Evolutionary conservation across 2,329 filamentous ascomycete species (phyloP).

Genomic region (Sclerotinia nivalis): DNA sequence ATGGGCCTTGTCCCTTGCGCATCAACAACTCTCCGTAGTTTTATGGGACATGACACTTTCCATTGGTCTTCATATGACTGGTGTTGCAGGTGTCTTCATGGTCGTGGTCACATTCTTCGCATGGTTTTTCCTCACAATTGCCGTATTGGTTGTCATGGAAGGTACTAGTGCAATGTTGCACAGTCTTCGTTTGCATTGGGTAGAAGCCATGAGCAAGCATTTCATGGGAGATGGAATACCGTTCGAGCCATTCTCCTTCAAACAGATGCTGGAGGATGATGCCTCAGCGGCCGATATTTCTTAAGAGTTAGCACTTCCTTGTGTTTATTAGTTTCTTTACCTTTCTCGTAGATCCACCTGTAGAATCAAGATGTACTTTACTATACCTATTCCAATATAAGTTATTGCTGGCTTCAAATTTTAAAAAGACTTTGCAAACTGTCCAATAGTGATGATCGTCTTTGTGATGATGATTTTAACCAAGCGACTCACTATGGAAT

Average conservation of each 20-base stretch:
- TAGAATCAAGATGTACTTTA: constrained; percentile 34
- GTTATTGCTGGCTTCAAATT: not conserved
- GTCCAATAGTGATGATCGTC: not conserved
- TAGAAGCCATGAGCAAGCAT: constrained; percentile 97
- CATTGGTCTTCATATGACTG: constrained; percentile 67
- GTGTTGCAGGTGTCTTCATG: constrained; percentile 72
- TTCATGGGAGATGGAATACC: constrained; percentile 87
- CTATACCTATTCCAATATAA: constrained; percentile 14
- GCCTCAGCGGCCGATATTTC: constrained; percentile 57
- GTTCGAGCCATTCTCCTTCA: constrained; percentile 88
- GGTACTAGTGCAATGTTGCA: constrained; percentile 96
- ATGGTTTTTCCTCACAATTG: constrained; percentile 85
- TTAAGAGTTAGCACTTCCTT: constrained; percentile 28
- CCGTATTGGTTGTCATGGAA: constrained; percentile 89
- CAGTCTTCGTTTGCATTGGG: constrained; percentile 88
- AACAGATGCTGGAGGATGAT: constrained; percentile 80
- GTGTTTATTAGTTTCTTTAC: constrained; percentile 24
- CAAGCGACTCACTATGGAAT: not conserved
- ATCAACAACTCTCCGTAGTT: constrained; percentile 95
- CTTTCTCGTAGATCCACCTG: constrained; percentile 31
- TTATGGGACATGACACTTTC: constrained; percentile 95
- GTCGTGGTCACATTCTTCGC: constrained; percentile 80
- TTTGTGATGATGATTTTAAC: not conserved
- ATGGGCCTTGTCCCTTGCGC: constrained; percentile 94
- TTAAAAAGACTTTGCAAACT: not conserved